Base-by-base conservation (phyloP, 2,329 filamentous ascomycete species). In the Claviceps sp. region DNA sequence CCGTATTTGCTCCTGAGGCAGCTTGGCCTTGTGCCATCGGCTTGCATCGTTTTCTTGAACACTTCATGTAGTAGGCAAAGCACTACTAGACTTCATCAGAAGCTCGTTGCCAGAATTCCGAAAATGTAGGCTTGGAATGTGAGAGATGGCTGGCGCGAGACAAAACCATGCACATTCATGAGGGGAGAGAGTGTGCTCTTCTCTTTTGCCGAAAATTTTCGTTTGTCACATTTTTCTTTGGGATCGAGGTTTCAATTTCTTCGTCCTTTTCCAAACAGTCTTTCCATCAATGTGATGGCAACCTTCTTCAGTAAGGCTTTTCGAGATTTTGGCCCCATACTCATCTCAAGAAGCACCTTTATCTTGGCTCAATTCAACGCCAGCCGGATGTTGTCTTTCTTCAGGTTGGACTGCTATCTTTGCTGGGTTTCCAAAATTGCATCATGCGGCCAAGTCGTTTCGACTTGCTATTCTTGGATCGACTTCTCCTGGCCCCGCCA, bases 361-460 rank as follows among this genome's bases (percentile, higher is more conserved):
- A 20, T 37, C n/a, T 37, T 38, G 34, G 30, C 5, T 45, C 24
- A 16, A n/a, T 9, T 26, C 16, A 30, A 30, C 4, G 14, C 14
- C 22, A n/a, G 14, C 8, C 37, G 34, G n/a, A 24, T 22, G 5
- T 38, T 46, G 24, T 2, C 20, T 47, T 47, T 47, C n/a, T 46
- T 59, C 59, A 65, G n/a, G 59, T 57, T 38, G 66, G 50, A 37
- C 62, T 54, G 3, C 54, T 58, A 40, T 69, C 63, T 55, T 76
- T 75, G 61, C 76, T 81, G 9, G 74, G 72, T 67, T 85, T 87
- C 85, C 85, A 90, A 65, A 90, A 90, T 59, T 84, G 81, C 75
- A 88, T 81, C 70, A 89, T 75, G 50, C 84, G 83, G 63, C 86
- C 85, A 40, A 89, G 68, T 34, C 85, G 77, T 63, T 82, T 86